Evolutionary conservation across 2,329 filamentous ascomycete genomes (phyloP).

Genomic region (Ophiosphaerella herpotricha): DNA sequence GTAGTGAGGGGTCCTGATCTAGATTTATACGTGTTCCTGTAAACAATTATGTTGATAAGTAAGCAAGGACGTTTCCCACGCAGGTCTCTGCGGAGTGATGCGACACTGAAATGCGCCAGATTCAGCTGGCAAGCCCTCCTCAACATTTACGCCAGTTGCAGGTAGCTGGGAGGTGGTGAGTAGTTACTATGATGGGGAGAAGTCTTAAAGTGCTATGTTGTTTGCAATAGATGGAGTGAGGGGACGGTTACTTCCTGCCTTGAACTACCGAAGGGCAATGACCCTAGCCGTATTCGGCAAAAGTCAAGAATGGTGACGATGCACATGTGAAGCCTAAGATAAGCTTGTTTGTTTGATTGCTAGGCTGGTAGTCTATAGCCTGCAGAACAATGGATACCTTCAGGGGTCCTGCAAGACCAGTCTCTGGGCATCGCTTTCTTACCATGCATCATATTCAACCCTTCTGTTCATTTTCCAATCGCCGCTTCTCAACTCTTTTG

Average conservation of each 20-base stretch:
- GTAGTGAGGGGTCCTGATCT: too few species aligned
- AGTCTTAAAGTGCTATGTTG: not conserved
- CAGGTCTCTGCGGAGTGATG: too few species aligned
- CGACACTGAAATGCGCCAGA: too few species aligned
- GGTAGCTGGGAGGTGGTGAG: too few species aligned
- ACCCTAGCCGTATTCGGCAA: not conserved
- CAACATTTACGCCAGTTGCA: too few species aligned
- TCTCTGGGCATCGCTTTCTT: conserved; percentile 14
- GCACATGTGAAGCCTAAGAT: not conserved
- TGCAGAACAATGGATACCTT: conserved; percentile 9
- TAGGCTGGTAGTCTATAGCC: conserved; percentile 27
- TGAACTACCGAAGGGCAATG: not conserved
- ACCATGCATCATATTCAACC: not conserved
- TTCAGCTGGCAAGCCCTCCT: too few species aligned
- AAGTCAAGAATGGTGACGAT: not conserved
- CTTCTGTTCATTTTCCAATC: not conserved
- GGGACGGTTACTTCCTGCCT: not conserved
- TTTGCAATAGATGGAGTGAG: not conserved
- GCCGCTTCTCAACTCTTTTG: too few species aligned
- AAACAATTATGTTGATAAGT: too few species aligned
- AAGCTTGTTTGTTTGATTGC: conserved; percentile 5
- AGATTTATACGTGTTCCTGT: too few species aligned
- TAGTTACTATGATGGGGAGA: too few species aligned
- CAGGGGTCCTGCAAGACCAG: conserved; percentile 4
- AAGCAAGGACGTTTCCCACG: too few species aligned